Evolutionary conservation across 805 yeast genomes (phyloP).

Genomic region (Yamadazyma kitorensis): DNA sequence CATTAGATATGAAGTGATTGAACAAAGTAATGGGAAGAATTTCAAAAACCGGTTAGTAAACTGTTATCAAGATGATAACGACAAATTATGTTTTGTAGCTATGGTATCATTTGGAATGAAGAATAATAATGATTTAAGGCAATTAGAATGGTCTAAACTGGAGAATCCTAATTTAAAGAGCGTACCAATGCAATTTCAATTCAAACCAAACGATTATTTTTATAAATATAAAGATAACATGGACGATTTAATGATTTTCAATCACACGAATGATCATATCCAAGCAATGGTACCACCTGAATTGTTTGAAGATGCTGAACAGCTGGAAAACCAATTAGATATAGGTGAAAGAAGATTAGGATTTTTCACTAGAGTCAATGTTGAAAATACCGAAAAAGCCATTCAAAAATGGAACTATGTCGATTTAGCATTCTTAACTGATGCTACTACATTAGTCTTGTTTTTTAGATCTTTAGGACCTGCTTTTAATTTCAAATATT

Average conservation of each 20-base stretch:
- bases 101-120: slow-evolving; percentile 33
- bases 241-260: slow-evolving; percentile 14
- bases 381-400: slow-evolving; percentile 23
- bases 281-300: slow-evolving; percentile 15
- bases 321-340: slow-evolving; percentile 13
- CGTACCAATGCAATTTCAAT: slow-evolving; percentile 32
- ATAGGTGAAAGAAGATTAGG: slow-evolving; percentile 27
- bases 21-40: slow-evolving; percentile 31
- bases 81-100: slow-evolving; percentile 29
- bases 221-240: slow-evolving; percentile 23
- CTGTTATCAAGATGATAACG: slow-evolving; percentile 27
- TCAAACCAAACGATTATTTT: slow-evolving; percentile 24
- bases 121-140: slow-evolving; percentile 20
- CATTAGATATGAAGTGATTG: slow-evolving; percentile 30
- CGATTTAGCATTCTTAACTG: slow-evolving; percentile 19
- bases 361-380: slow-evolving; percentile 27
- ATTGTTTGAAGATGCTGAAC: slow-evolving; percentile 14
- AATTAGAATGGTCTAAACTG: slow-evolving; percentile 13
- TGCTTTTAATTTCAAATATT: slow-evolving; percentile 16
- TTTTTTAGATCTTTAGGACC: slow-evolving; percentile 26
- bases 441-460: slow-evolving; percentile 30
- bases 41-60: slow-evolving; percentile 33
- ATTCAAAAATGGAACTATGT: slow-evolving; percentile 10
- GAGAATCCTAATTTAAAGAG: slow-evolving; percentile 17
- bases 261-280: slow-evolving; percentile 23